phyloP scores from a whole-genome alignment of 495 filamentous ascomycete genomes.

The Umbilicaria muhlenbergii region DNA sequence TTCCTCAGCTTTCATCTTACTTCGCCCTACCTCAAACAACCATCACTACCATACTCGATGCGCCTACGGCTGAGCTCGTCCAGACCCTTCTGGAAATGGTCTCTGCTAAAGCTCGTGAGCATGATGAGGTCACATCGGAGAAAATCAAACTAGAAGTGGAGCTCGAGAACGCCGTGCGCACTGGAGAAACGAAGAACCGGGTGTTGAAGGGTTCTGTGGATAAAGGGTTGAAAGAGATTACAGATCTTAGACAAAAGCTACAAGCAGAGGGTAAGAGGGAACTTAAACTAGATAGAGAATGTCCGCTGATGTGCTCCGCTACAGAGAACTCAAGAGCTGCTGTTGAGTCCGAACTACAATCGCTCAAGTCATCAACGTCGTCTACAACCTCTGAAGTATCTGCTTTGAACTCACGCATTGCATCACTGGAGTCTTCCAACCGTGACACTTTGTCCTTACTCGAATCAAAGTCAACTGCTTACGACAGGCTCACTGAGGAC shows the following conservation, averaged over 20 bases:
- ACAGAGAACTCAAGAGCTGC: slow-evolving; percentile 46
- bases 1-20: slow-evolving; percentile 60
- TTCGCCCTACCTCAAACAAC: slow-evolving; percentile 55
- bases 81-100: slow-evolving; percentile 49
- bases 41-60: slow-evolving; percentile 45
- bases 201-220: slow-evolving; percentile 65
- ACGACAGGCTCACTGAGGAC: slow-evolving; percentile 74
- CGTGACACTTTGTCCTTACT: slow-evolving; percentile 75
- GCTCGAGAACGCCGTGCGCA: slow-evolving; percentile 72
- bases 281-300: slow-evolving; percentile 6
- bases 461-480: slow-evolving; percentile 75
- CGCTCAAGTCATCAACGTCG: slow-evolving; percentile 58
- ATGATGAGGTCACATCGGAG: slow-evolving; percentile 61
- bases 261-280: slow-evolving; percentile 54
- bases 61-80: slow-evolving; percentile 66
- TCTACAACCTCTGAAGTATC: slow-evolving; percentile 63
- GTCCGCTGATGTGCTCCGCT: slow-evolving; percentile 11
- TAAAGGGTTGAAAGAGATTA: slow-evolving; percentile 64
- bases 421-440: slow-evolving; percentile 78
- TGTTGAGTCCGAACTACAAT: slow-evolving; percentile 68
- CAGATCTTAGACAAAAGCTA: slow-evolving; percentile 62
- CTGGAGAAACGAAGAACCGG: slow-evolving; percentile 63
- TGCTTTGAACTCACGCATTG: slow-evolving; percentile 60
- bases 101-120: slow-evolving; percentile 59
- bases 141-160: slow-evolving; percentile 84